A percentile compares a stretch with the other conserved stretches of the same genome.
Conservation (phyloP, 495 filamentous ascomycete genomes). For the Penicillium simplicissimum region DNA sequence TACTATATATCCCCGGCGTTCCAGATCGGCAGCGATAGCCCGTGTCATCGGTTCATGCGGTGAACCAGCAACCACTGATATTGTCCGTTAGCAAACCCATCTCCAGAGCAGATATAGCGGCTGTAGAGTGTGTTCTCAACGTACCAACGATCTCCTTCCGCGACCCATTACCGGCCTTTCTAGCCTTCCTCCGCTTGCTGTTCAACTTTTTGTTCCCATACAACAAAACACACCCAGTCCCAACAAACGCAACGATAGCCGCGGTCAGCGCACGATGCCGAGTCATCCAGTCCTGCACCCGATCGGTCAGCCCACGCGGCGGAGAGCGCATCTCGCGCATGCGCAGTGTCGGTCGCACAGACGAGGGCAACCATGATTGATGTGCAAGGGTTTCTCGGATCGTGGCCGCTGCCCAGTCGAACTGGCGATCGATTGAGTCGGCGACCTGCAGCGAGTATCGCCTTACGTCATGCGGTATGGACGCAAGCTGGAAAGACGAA, state of each 20-base stretch:
- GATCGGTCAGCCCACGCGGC: constrained; percentile 41
- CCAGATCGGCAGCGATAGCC: constrained; percentile 79
- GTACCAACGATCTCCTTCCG: constrained; percentile 79
- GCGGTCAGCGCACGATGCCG: constrained; percentile 70
- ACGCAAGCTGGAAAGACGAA: constrained; percentile 59
- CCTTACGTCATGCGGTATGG: constrained; percentile 69
- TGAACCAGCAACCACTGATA: constrained; percentile 73
- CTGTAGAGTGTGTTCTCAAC: constrained; percentile 11
- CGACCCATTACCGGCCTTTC: constrained; percentile 77
- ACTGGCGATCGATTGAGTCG: constrained; percentile 72
- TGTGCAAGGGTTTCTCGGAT: constrained; percentile 63
- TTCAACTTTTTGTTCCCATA: constrained; percentile 60
- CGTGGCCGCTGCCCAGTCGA: constrained; percentile 65
- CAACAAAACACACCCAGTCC: constrained; percentile 65
- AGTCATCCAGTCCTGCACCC: constrained; percentile 61
- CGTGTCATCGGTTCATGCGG: constrained; percentile 77
- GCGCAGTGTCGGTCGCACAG: constrained; percentile 57
- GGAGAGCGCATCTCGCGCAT: constrained; percentile 45
- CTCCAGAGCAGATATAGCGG: background rate
- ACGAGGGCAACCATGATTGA: constrained; percentile 69
- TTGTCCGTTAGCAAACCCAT: constrained; percentile 17
- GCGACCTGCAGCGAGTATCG: constrained; percentile 65
- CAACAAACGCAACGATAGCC: constrained; percentile 65
- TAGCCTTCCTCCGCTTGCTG: constrained; percentile 70
- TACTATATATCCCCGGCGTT: constrained; percentile 90